phyloP scores from a whole-genome alignment of 1,284 basidiomycete genomes.

The Marasmius tenuissimus region DNA sequence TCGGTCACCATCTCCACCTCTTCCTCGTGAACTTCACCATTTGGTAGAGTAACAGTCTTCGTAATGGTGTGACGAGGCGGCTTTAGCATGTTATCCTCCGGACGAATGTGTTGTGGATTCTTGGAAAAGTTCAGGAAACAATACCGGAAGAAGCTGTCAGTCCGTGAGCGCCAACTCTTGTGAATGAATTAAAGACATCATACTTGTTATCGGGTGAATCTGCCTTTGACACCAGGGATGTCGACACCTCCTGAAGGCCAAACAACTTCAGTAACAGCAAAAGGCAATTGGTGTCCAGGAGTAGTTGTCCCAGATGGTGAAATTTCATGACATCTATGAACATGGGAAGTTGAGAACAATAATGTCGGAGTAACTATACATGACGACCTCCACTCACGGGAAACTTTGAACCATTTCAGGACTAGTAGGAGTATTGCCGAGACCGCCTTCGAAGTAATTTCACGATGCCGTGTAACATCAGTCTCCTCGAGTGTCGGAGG shows the following conservation, averaged over 20 bases:
- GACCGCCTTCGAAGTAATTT: slow-evolving; percentile 97
- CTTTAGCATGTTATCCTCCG: slow-evolving; percentile 61
- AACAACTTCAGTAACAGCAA: slow-evolving; percentile 98
- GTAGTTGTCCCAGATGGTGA: slow-evolving; percentile 91
- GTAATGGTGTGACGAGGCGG: slow-evolving; percentile 55
- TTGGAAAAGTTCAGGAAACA: slow-evolving; percentile 78
- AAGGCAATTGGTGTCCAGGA: slow-evolving; percentile 95
- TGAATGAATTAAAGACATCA: slow-evolving; percentile 21
- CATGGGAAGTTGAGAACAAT: slow-evolving; percentile 5
- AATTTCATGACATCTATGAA: slow-evolving; percentile 93
- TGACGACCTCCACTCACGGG: slow-evolving; percentile 59
- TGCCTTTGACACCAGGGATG: slow-evolving; percentile 82
- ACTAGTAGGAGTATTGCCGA: slow-evolving; percentile 91
- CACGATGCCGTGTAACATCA: slow-evolving; percentile 93
- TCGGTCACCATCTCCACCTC: slow-evolving; percentile 91
- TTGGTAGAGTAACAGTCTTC: slow-evolving; percentile 58
- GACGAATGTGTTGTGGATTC: slow-evolving; percentile 50
- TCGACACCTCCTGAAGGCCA: slow-evolving; percentile 89
- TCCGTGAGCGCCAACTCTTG: slow-evolving; percentile 7
- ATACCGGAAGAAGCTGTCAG: slow-evolving; percentile 91
- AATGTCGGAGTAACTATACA: not conserved
- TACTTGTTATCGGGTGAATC: slow-evolving; percentile 89
- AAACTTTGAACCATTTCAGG: slow-evolving; percentile 98
- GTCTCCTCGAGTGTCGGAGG: slow-evolving; percentile 91
- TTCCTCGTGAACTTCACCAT: slow-evolving; percentile 73